Conservation (phyloP, 441 rosid species). For the Jatropha multifida region DNA sequence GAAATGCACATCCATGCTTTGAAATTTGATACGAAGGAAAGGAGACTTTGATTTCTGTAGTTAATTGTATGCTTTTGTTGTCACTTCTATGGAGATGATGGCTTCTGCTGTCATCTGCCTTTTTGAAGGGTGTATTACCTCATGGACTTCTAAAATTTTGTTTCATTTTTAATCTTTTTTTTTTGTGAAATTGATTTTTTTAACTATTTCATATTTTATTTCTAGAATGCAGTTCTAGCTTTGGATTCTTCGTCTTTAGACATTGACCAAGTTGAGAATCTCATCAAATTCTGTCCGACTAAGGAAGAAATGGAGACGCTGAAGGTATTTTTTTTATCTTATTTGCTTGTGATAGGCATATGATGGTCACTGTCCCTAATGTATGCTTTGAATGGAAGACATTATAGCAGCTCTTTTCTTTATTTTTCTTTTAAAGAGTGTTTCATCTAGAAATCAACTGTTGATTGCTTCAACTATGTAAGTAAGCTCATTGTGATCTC, state of each 20-base stretch:
- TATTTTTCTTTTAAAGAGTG: too few species aligned
- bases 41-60: not conserved
- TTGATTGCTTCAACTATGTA: too few species aligned
- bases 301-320: conserved; percentile 92
- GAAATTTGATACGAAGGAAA: not conserved
- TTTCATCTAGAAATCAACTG: not conserved
- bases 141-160: not conserved
- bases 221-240: conserved; percentile 85
- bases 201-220: conserved; percentile 22
- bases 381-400: not conserved
- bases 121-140: not conserved
- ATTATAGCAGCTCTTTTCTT: not conserved
- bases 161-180: not conserved
- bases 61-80: not conserved
- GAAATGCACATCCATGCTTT: not conserved
- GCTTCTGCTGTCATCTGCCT: not conserved
- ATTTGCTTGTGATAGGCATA: not conserved
- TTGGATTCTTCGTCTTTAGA: conserved; percentile 86
- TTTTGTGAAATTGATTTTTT: conserved; percentile 9
- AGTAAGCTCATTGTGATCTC: too few species aligned
- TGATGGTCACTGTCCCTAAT: not conserved
- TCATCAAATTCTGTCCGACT: conserved; percentile 94
- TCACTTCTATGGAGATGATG: not conserved
- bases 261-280: conserved; percentile 98
- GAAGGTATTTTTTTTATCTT: conserved; percentile 51